Evolutionary conservation across 768 basidiomycete species (phyloP), one percentile per base, ranked within the genome.

Genomic region (Psilocybe sp.): DNA sequence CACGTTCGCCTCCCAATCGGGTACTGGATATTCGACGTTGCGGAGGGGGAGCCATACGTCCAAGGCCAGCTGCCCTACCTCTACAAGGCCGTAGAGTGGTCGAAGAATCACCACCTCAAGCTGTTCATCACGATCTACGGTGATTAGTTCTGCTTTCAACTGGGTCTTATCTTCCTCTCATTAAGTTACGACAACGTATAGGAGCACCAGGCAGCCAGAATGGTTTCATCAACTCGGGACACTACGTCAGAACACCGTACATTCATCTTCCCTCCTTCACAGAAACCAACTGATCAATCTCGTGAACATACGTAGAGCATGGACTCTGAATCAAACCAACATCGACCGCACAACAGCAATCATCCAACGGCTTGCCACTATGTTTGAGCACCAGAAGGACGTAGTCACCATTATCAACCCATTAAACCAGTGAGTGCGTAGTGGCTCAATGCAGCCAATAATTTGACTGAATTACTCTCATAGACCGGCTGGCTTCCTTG

Each of bases 11-110:
- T 92, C 36, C 89, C 89, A 15, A 87, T 94, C 35, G 92, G 91
- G 7, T 95, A 87, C 65, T 94, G 89, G 89, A 89, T 87, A 4
- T 92, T 85, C 57, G 89, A 92, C 40, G 81, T 92, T 15, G 74
- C 76, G 11, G 72, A 73, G 11, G 88, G 87, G 2, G 86, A 92
- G 58, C 91, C 90, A 2, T 91, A 77, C 63, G 78, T 89, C 48
- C 79, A 82, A 66, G 89, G 89, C 6, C 88, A 90, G 61, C 68
- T 86, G 9, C 75, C 81, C 7, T 89, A 86, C 66, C 67, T 91
- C 8, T 55, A 71, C 52, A 75, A 80, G 32, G 89, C 87, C 8
- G 73, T 87, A 33, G 62, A 60, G 12, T 92, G 89, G 82, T 92
- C 92, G 1, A 64, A 66, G 35, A 73, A 76, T 23, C 64, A 87